Conservation (phyloP, 2,329 filamentous ascomycete species). For the Calonectria pseudoturangicola region DNA sequence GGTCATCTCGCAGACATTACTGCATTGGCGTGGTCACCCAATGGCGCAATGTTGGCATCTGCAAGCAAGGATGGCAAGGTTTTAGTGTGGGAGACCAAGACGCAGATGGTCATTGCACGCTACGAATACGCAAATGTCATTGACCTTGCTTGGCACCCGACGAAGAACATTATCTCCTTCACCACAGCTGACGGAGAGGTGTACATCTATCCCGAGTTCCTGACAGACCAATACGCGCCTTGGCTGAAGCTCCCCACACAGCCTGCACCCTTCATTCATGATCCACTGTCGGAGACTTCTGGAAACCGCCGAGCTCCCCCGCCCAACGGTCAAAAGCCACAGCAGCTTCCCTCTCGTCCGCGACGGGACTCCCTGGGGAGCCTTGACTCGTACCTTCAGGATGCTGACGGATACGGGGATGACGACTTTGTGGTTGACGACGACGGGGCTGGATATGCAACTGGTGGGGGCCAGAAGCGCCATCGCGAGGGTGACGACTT, state of each 20-base stretch:
- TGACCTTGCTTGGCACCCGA: constrained; percentile 93
- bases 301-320: constrained; percentile 76
- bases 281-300: constrained; percentile 82
- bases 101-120: constrained; percentile 86
- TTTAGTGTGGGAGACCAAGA: constrained; percentile 91
- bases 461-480: constrained; percentile 72
- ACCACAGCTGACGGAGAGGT: constrained; percentile 95
- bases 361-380: constrained; percentile 82
- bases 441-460: constrained; percentile 91
- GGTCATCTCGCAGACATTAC: constrained; percentile 91
- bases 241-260: constrained; percentile 77
- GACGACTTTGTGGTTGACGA: constrained; percentile 96
- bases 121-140: constrained; percentile 90
- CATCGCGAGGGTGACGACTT: constrained; percentile 72
- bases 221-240: constrained; percentile 74
- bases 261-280: constrained; percentile 89
- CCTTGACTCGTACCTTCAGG: constrained; percentile 85
- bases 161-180: constrained; percentile 91
- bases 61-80: constrained; percentile 82
- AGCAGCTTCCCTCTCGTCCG: constrained; percentile 67
- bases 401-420: constrained; percentile 72
- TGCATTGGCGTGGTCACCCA: constrained; percentile 93
- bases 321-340: constrained; percentile 73
- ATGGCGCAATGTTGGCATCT: constrained; percentile 89
- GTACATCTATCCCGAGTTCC: constrained; percentile 87